Conservation (phyloP, 768 basidiomycete genomes). For the Tephrocybe rancida region DNA sequence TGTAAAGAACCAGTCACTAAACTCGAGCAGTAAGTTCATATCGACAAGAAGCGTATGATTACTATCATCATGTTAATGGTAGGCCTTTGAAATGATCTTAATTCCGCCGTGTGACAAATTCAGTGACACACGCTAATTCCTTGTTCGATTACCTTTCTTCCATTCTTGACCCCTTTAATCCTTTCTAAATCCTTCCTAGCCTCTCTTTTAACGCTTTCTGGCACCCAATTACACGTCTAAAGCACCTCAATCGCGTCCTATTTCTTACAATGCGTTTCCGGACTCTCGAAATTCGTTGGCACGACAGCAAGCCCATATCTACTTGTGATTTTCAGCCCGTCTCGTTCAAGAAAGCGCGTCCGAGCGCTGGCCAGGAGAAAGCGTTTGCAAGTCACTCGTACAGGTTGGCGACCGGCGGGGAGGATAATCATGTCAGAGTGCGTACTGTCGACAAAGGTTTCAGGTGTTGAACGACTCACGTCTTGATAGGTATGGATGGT, state of each 20-base stretch:
- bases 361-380: slow-evolving; percentile 49
- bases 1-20: too few relatives aligned
- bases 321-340: slow-evolving; percentile 95
- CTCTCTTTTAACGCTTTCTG: neutral
- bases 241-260: slow-evolving; percentile 18
- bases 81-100: too few relatives aligned
- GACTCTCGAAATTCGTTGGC: slow-evolving; percentile 95
- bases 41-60: too few relatives aligned
- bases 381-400: slow-evolving; percentile 76
- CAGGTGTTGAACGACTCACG: slow-evolving; percentile 6
- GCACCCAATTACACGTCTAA: slow-evolving; percentile 14
- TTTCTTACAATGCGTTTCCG: slow-evolving; percentile 70
- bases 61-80: too few relatives aligned
- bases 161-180: neutral
- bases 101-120: slow-evolving; percentile 10
- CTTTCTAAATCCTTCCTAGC: neutral
- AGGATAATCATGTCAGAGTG: slow-evolving; percentile 96
- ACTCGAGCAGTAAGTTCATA: too few relatives aligned
- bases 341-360: slow-evolving; percentile 80
- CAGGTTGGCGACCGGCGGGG: slow-evolving; percentile 91
- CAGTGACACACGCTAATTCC: slow-evolving; percentile 9
- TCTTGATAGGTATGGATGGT: slow-evolving; percentile 87
- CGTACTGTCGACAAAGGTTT: slow-evolving; percentile 36
- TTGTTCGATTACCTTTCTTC: slow-evolving; percentile 2
- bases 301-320: slow-evolving; percentile 94